Evolutionary conservation across 306 rosid species (phyloP), one percentile per base, ranked within the genome.

Genomic region (Ormosia emarginata): DNA sequence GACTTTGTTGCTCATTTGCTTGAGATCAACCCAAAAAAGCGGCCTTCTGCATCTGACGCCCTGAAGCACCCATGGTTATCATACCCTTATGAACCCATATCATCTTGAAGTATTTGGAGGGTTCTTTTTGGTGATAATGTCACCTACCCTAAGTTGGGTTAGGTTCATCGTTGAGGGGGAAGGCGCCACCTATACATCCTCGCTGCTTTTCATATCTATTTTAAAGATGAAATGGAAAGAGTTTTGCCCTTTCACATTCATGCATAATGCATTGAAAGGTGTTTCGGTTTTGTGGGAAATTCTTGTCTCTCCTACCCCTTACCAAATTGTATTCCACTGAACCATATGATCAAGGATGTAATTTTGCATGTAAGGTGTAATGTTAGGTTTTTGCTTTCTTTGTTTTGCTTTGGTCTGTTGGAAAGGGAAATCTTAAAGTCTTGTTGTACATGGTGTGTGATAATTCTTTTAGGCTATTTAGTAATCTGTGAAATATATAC

Each of bases 31-130:
- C 93, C 98, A 0, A 91, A 86, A 84, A 91, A 90, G 88, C 93
- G 98, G 50, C 97, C 94, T 78, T 90, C 98, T 46, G 98, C 98
- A 13, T 66, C 85, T 3, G 93, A 90, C 81, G 98, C 98, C 29
- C 85, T 91, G 83, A 93, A 90, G 86, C 98, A 93, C 81, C 97
- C 97, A 6, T 93, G 98, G 98, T 82, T 93, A 59, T 93, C 98
- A 18, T 90, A 89, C 77, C 96, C 97, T n/a, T 93, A 93, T 15
- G 98, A 93, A 75, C 98, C 97, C 8, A 91, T 93, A 82, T 93
- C 98, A 71, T 89, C 98, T 14, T 93, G 91, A 93, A 78, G 50
- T 18, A 49, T 55, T 41, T 61, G 79, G 62, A 40, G 77, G 69
- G n/a, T 59, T 73, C 53, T 59, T 84, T 73, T 14, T 14, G 72